A percentile compares a stretch with the other conserved stretches of the same genome.
These are phyloP conservation scores for Podospora appendiculata DNA, from an alignment of 495 filamentous ascomycete species.

Conservation along the genomic window DNA sequence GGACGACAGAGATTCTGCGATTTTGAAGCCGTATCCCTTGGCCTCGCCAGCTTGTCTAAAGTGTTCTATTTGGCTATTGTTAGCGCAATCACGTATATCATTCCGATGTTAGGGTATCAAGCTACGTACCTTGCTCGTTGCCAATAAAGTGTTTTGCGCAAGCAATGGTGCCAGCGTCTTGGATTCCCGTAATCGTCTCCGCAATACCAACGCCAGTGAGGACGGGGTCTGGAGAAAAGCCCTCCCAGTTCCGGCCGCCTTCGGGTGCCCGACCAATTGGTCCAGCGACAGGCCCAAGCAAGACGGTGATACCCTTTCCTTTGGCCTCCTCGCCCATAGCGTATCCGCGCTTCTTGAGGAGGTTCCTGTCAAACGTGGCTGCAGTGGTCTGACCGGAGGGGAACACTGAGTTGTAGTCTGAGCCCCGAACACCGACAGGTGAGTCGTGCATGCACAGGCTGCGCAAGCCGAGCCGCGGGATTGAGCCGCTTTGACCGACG, in stretches of 20 bases:
- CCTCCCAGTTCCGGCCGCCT: conserved; percentile 89
- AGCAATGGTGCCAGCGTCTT: conserved; percentile 73
- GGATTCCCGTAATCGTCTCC: conserved; percentile 72
- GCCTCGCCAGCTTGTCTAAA: conserved; percentile 72
- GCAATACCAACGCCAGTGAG: conserved; percentile 66
- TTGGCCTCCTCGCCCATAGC: conserved; percentile 76
- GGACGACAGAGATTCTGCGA: conserved; percentile 57
- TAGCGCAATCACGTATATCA: background rate
- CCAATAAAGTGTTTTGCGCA: conserved; percentile 76
- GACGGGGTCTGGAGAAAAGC: conserved; percentile 67
- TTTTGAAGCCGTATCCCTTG: conserved; percentile 53
- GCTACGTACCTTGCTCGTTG: conserved; percentile 49
- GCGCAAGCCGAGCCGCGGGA: conserved; percentile 71
- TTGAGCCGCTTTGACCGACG: conserved; percentile 67
- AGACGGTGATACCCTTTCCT: conserved; percentile 77
- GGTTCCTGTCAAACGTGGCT: conserved; percentile 62
- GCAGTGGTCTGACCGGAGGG: conserved; percentile 75
- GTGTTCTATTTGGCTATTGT: conserved; percentile 49
- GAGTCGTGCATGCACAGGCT: conserved; percentile 85
- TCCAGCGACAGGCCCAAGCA: conserved; percentile 84
- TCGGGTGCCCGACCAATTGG: conserved; percentile 68
- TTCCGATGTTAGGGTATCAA: background rate
- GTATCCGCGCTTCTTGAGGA: conserved; percentile 68
- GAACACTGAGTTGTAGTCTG: conserved; percentile 75
- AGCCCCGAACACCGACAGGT: conserved; percentile 72